Percentiles rank a stretch among this genome's conserved stretches.
These are phyloP conservation scores for Cruciata laevipes DNA, from an alignment of 257 asterid species.

Conservation along the genomic window DNA sequence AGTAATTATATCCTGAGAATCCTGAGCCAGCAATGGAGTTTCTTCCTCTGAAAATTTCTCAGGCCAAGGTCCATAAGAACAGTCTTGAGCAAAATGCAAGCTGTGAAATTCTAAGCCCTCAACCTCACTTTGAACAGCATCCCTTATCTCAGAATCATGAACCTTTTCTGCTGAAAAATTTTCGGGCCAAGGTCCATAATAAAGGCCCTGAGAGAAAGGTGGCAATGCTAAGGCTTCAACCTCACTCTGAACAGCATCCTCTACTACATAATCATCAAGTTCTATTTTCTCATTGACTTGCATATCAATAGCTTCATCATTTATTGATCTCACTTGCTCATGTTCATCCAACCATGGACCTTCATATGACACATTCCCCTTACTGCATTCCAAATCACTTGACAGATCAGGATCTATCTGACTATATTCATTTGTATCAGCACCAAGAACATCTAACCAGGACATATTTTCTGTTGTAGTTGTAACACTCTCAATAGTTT, in stretches of 20 bases:
- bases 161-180: slow-evolving; percentile 29
- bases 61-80: slow-evolving; percentile 27
- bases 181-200: slow-evolving; percentile 24
- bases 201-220: slow-evolving; percentile 25
- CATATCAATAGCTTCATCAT: slow-evolving; percentile 22
- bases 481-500: slow-evolving; percentile 23
- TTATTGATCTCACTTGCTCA: slow-evolving; percentile 25
- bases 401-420: slow-evolving; percentile 28
- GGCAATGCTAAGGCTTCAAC: slow-evolving; percentile 31
- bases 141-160: slow-evolving; percentile 25
- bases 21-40: slow-evolving; percentile 35
- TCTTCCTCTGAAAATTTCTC: slow-evolving; percentile 31
- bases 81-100: slow-evolving; percentile 26
- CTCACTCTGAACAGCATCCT: slow-evolving; percentile 26
- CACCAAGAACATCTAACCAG: slow-evolving; percentile 55
- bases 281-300: slow-evolving; percentile 22
- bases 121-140: slow-evolving; percentile 25
- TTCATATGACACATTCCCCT: slow-evolving; percentile 22
- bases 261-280: slow-evolving; percentile 18
- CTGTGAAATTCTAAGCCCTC: slow-evolving; percentile 30
- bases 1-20: slow-evolving; percentile 34
- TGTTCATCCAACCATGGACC: slow-evolving; percentile 21
- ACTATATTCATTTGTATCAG: slow-evolving; percentile 22
- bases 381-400: slow-evolving; percentile 21
- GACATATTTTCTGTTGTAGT: slow-evolving; percentile 28